These are phyloP conservation scores for Pichia eremophila DNA, from an alignment of 805 yeast species.

Conservation along the genomic window DNA sequence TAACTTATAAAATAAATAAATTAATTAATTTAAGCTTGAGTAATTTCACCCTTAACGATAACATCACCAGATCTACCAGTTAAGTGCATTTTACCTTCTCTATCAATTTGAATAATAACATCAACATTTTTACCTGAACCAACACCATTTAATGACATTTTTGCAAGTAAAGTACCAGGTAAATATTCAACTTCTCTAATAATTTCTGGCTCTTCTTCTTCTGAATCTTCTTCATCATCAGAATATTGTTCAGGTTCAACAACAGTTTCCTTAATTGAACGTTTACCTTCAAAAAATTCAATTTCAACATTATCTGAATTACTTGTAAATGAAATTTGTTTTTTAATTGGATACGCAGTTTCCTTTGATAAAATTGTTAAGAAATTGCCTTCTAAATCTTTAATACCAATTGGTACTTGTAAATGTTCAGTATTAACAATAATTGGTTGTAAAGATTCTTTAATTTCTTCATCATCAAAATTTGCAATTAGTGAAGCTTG, in stretches of 20 bases:
- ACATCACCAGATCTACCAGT: conserved; percentile 49
- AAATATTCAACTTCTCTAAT: conserved; percentile 64
- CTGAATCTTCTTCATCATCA: conserved; percentile 39
- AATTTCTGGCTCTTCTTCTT: conserved; percentile 88
- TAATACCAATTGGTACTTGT: conserved; percentile 74
- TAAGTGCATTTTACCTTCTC: conserved; percentile 55
- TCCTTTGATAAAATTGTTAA: conserved; percentile 67
- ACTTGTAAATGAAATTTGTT: conserved; percentile 54
- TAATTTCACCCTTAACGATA: conserved; percentile 40
- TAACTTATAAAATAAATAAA: too few relatives aligned
- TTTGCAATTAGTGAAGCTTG: conserved; percentile 83
- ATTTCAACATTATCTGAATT: conserved; percentile 56
- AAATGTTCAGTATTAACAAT: conserved; percentile 85
- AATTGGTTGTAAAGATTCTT: conserved; percentile 73
- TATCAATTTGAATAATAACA: conserved; percentile 53
- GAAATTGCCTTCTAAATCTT: conserved; percentile 61
- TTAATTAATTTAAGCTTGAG: conserved; percentile 17
- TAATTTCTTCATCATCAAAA: conserved; percentile 74
- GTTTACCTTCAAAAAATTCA: conserved; percentile 77
- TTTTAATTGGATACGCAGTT: conserved; percentile 87
- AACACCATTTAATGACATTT: conserved; percentile 64
- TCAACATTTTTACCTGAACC: conserved; percentile 60
- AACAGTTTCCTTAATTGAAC: conserved; percentile 73
- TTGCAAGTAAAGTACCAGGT: conserved; percentile 69
- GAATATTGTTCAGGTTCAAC: conserved; percentile 56